A percentile compares a stretch with the other conserved stretches of the same genome.
Conservation (phyloP, 306 rosid genomes). For the Sindora glabra region DNA sequence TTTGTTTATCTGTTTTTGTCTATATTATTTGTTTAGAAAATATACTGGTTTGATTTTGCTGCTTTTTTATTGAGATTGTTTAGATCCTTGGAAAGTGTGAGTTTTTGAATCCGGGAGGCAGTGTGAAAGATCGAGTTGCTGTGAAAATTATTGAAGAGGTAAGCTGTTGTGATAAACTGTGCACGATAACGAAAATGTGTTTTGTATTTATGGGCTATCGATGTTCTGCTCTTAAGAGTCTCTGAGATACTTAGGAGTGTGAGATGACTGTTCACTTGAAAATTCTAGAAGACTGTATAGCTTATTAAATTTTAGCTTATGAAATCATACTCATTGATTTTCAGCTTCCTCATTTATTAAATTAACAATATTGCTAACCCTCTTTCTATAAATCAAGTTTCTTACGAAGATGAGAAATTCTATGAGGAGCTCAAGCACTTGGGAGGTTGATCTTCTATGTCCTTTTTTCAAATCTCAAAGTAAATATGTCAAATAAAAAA, state of each 20-base stretch:
- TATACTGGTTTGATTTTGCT: not conserved
- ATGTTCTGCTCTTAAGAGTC: not conserved
- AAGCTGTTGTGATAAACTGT: not conserved
- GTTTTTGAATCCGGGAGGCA: slow-evolving; percentile 94
- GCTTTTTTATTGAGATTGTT: not conserved
- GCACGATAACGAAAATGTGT: not conserved
- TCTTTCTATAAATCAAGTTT: no score
- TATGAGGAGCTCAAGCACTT: no score
- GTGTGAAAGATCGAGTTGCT: slow-evolving; percentile 93
- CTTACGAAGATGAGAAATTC: no score
- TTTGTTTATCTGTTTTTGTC: not conserved
- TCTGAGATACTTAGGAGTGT: not conserved
- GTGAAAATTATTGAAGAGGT: slow-evolving; percentile 84
- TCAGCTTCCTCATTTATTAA: no score
- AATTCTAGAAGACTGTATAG: no score
- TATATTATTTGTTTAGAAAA: not conserved
- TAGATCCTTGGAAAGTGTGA: slow-evolving; percentile 92
- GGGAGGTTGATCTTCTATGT: no score
- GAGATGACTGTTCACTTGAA: no score
- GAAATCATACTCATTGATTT: no score
- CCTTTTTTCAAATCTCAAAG: no score
- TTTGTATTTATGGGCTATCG: not conserved
- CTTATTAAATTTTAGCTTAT: no score
- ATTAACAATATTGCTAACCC: no score
- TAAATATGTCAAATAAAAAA: no score